Evolutionary conservation across 2,329 filamentous ascomycete genomes (phyloP).

Genomic region (Ophiostoma ulmi): DNA sequence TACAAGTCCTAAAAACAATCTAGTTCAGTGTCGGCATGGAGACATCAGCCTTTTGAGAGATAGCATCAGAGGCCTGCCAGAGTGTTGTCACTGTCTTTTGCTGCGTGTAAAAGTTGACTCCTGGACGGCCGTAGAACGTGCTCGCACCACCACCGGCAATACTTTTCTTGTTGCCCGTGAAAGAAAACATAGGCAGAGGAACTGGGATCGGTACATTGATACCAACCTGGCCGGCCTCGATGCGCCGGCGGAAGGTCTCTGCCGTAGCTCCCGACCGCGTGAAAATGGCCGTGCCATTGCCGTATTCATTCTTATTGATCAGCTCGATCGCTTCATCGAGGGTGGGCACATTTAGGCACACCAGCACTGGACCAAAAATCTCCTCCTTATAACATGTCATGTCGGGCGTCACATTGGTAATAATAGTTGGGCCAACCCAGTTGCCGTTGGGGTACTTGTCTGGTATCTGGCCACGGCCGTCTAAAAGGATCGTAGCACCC

Average conservation of each 20-base stretch:
- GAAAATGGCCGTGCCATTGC: slow-evolving; percentile 82
- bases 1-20: background rate
- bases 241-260: slow-evolving; percentile 70
- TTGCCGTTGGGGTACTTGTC: slow-evolving; percentile 79
- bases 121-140: slow-evolving; percentile 93
- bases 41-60: slow-evolving; percentile 77
- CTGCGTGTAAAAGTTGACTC: slow-evolving; percentile 93
- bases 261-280: slow-evolving; percentile 72
- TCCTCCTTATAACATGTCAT: slow-evolving; percentile 85
- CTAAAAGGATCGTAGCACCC: slow-evolving; percentile 75
- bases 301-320: slow-evolving; percentile 82
- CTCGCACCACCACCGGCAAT: slow-evolving; percentile 86
- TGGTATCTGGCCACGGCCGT: slow-evolving; percentile 69
- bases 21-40: slow-evolving; percentile 63
- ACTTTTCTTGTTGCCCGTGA: slow-evolving; percentile 79
- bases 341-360: slow-evolving; percentile 72
- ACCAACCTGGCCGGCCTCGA: slow-evolving; percentile 79
- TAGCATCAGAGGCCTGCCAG: slow-evolving; percentile 81
- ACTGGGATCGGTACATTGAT: slow-evolving; percentile 79
- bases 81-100: slow-evolving; percentile 93
- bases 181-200: slow-evolving; percentile 65
- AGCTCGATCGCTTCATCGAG: slow-evolving; percentile 74
- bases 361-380: slow-evolving; percentile 79
- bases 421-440: slow-evolving; percentile 79
- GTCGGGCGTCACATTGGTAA: slow-evolving; percentile 69